Conservation (phyloP, 176 grass and related monocot genomes). For the Aegilops sharonensis region DNA sequence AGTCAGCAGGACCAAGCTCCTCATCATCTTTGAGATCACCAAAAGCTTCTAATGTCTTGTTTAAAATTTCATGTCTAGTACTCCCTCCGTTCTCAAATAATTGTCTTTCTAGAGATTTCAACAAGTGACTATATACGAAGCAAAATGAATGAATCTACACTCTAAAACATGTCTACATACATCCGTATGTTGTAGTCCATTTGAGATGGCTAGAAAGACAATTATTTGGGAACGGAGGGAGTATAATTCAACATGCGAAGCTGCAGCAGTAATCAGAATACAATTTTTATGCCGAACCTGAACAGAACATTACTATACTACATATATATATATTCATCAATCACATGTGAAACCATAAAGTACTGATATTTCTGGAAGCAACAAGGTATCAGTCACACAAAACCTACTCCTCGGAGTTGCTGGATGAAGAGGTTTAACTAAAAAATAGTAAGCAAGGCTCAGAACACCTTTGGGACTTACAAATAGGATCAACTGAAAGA, state of each 20-base stretch:
- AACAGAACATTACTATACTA: neutral
- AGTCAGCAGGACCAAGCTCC: slow-evolving; percentile 90
- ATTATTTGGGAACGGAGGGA: no score
- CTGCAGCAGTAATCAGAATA: slow-evolving; percentile 42
- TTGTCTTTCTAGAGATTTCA: no score
- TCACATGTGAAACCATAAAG: slow-evolving; percentile 5
- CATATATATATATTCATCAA: neutral
- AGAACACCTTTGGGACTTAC: neutral
- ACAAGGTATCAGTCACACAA: neutral
- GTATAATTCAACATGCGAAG: slow-evolving; percentile 74
- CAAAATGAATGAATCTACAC: no score
- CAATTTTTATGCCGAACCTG: neutral
- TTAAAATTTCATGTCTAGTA: slow-evolving; percentile 80
- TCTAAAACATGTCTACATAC: no score
- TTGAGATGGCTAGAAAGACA: no score
- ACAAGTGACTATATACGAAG: no score
- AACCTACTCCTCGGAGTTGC: neutral
- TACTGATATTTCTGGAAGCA: neutral
- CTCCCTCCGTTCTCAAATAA: no score
- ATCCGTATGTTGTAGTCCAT: no score
- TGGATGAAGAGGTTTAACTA: neutral
- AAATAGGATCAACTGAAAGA: neutral
- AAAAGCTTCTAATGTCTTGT: slow-evolving; percentile 85
- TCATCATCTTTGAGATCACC: slow-evolving; percentile 82
- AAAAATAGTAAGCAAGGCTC: neutral